Conservation (phyloP, 306 rosid species). For the Medicago lupulina region DNA sequence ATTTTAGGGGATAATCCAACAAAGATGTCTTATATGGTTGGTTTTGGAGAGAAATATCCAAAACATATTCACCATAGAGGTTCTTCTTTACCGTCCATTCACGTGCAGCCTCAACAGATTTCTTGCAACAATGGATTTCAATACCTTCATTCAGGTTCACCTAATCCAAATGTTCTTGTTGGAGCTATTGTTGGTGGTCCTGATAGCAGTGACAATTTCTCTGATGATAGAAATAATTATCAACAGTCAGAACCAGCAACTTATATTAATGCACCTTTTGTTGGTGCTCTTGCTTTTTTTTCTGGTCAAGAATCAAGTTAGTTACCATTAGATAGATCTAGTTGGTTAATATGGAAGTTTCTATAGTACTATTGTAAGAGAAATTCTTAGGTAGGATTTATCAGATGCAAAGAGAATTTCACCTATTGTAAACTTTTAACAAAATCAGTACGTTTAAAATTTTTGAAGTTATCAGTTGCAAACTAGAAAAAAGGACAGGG, state of each 20-base stretch:
- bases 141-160: constrained; percentile 55
- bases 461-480: no score
- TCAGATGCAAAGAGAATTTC: no score
- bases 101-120: constrained; percentile 45
- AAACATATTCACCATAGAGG: constrained; percentile 77
- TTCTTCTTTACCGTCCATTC: constrained; percentile 76
- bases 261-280: constrained; percentile 85
- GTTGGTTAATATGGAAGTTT: constrained; percentile 3
- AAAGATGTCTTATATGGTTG: constrained; percentile 84
- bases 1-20: constrained; percentile 76
- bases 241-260: constrained; percentile 93
- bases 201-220: constrained; percentile 64
- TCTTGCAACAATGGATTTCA: constrained; percentile 70
- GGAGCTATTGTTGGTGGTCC: constrained; percentile 98
- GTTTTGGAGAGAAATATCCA: constrained; percentile 74
- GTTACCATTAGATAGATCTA: not conserved
- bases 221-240: constrained; percentile 77
- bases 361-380: not conserved
- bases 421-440: no score
- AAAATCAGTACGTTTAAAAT: no score
- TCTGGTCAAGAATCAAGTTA: constrained; percentile 36
- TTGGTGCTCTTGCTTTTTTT: constrained; percentile 79
- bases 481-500: no score
- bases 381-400: no score
- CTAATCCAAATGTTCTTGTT: constrained; percentile 74